Base-by-base conservation (phyloP, 345 rosid genomes). In the Corymbia maculata region DNA sequence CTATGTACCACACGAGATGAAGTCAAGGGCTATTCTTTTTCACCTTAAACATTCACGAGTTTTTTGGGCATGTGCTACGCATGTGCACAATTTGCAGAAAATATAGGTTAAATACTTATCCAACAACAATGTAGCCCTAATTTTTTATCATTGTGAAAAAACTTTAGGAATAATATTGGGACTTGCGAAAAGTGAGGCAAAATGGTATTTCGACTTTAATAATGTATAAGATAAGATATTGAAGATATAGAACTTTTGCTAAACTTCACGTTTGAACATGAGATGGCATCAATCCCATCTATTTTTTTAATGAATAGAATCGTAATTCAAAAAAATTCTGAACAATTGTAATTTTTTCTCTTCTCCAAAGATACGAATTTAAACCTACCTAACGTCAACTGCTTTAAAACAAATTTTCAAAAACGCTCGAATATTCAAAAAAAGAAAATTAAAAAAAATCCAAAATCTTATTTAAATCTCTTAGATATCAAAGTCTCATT, bases 81-180 rank as follows among this genome's bases (percentile, higher is more conserved):
- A 36, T 36, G 42, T 36, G 42, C 42, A 36, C 42, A 36, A 36
- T 36, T 57, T 57, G 5, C 4, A 22, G 4, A 66, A 5, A 59
- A 66, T 66, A 30, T 30, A 66, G 44, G 11, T 66, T 30, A 66
- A 30, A 14, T n/a, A 66, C 79, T 2, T 30, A 66, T 14, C 79
- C 42, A 14, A 14, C 0, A 3, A n/a, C 44, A 66, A 0, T n/a
- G 14, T 14, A n/a, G 8, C n/a, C 10, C 8, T 14, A 3, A 13
- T n/a, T n/a, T 32, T n/a, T 64, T 64, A n/a, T 64, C 30, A 6
- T 32, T 32, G 0, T 13, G 36, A n/a, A 6, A 66, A 66, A 30
- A 42, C 10, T 4, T 30, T 55, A 1, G 12, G 22, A 2, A 55
- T 55, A 55, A 55, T 55, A 55, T 55, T 1, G 16, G 1, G 44